Evolutionary conservation across 2,329 filamentous ascomycete genomes (phyloP), one percentile per base, ranked within the genome.

Genomic region (Calonectria naviculata): DNA sequence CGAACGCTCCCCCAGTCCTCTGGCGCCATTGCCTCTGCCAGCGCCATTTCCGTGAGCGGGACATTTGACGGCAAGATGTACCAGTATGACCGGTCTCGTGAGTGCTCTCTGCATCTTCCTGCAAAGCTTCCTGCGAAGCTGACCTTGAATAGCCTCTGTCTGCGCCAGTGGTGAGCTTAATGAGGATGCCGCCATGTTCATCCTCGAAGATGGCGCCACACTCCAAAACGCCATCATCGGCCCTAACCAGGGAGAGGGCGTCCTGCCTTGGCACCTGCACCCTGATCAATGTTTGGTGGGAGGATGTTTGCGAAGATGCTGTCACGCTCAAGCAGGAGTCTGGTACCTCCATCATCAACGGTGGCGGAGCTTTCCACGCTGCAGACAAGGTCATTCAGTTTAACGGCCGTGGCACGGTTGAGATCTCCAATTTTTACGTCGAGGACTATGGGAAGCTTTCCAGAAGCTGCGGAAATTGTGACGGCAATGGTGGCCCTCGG

Each of bases 221-320:
- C 80, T 89, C 31, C 85, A 83, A 73, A 89, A 89, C 75, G 87
- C 87, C 77, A 88, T 89, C 76, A 89, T 89, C 64, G 87, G 88
- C 26, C 82, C 82, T n/a, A 84, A 86, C 69, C 82, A 88, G 71
- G 83, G 84, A 41, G 87, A 88, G 79, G 87, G 84, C 65, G 84
- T 89, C 36, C 87, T 89, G 87, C 79, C 78, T 84, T 64, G 86
- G 85, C 38, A 79, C 83, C 17, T 88, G 87, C 75, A 82, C 79
- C 13, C 71, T 81, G 34, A 81, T 79, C 74, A 82, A 82, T 68
- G 83, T 85, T 71, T 83, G 82, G 83, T 83, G 81, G 80, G 76
- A 79, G 19, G 80, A 84, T 61, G 81, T 84, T 34, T 84, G 83
- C 71, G 83, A 85, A 67, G 84, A 79, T 12, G 77, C 77, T 2